These are phyloP conservation scores for Yarrowia galli DNA, from an alignment of 1,139 yeast species.

Conservation along the genomic window DNA sequence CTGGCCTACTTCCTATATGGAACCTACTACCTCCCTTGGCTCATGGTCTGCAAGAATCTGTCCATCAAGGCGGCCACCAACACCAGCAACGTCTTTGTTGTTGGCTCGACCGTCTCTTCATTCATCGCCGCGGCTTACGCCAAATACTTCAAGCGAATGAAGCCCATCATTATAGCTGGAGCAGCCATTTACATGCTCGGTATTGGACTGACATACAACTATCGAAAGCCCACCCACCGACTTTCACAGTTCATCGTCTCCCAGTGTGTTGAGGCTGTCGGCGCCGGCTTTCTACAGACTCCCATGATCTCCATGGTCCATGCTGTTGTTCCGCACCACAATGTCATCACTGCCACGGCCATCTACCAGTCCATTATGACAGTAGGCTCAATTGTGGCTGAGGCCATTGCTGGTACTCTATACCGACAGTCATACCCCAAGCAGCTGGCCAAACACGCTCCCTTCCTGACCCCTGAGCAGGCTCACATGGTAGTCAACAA, in stretches of 20 bases:
- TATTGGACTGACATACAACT: constrained; percentile 53
- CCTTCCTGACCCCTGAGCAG: constrained; percentile 36
- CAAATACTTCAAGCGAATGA: constrained; percentile 59
- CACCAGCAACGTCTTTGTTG: constrained; percentile 50
- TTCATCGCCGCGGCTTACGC: constrained; percentile 66
- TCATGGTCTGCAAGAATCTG: constrained; percentile 63
- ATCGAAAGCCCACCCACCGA: constrained; percentile 41
- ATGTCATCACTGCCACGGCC: constrained; percentile 45
- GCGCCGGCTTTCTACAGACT: constrained; percentile 43
- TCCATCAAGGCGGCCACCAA: constrained; percentile 68
- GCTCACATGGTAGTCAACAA: constrained; percentile 40
- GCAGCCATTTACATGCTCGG: constrained; percentile 62
- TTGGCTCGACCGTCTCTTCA: constrained; percentile 70
- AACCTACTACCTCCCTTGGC: constrained; percentile 49
- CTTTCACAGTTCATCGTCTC: constrained; percentile 41
- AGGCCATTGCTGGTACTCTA: constrained; percentile 42
- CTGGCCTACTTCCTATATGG: constrained; percentile 41
- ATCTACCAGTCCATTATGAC: constrained; percentile 43
- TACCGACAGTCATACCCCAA: constrained; percentile 41
- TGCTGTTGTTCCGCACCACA: constrained; percentile 42
- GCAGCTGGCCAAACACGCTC: constrained; percentile 36
- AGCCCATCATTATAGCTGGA: constrained; percentile 68
- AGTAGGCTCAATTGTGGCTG: constrained; percentile 43
- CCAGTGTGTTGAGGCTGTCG: constrained; percentile 43
- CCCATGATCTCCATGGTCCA: constrained; percentile 44